Evolutionary conservation across 495 filamentous ascomycete genomes (phyloP).

Genomic region (Xylaria telfairii): DNA sequence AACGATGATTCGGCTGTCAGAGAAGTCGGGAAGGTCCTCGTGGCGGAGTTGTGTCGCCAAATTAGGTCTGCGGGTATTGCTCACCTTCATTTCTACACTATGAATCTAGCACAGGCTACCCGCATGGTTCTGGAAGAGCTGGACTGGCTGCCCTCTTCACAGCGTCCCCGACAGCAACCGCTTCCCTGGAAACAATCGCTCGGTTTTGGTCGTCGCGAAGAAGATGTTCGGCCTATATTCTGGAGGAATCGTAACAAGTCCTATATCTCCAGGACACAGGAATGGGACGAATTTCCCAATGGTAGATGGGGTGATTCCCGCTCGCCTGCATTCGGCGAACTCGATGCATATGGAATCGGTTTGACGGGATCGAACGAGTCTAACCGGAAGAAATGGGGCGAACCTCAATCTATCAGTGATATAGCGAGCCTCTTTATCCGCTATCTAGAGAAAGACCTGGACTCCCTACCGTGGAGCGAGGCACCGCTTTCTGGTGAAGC

Average conservation of each 20-base stretch:
- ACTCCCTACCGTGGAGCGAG: slow-evolving; percentile 94
- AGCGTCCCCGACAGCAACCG: slow-evolving; percentile 78
- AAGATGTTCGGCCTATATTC: slow-evolving; percentile 98
- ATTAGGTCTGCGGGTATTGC: slow-evolving; percentile 81
- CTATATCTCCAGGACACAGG: slow-evolving; percentile 92
- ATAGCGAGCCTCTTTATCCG: slow-evolving; percentile 81
- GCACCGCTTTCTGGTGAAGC: slow-evolving; percentile 82
- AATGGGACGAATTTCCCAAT: slow-evolving; percentile 99
- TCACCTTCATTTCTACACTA: slow-evolving; percentile 98
- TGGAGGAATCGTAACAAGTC: slow-evolving; percentile 97
- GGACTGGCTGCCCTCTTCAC: slow-evolving; percentile 73
- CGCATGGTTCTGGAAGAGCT: slow-evolving; percentile 93
- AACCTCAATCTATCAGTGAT: slow-evolving; percentile 78
- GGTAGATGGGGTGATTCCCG: slow-evolving; percentile 98
- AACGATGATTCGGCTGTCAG: slow-evolving; percentile 93
- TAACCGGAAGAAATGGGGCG: slow-evolving; percentile 94
- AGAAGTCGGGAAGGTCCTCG: slow-evolving; percentile 84
- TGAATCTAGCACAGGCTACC: slow-evolving; percentile 96
- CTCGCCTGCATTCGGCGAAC: slow-evolving; percentile 94
- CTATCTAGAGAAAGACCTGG: slow-evolving; percentile 80
- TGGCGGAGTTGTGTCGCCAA: slow-evolving; percentile 91
- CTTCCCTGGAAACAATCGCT: slow-evolving; percentile 96
- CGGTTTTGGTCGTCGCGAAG: slow-evolving; percentile 81
- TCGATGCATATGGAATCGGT: slow-evolving; percentile 94
- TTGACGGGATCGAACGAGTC: slow-evolving; percentile 96